phyloP scores from a whole-genome alignment of 257 asterid genomes.

The Lycium ferocissimum region DNA sequence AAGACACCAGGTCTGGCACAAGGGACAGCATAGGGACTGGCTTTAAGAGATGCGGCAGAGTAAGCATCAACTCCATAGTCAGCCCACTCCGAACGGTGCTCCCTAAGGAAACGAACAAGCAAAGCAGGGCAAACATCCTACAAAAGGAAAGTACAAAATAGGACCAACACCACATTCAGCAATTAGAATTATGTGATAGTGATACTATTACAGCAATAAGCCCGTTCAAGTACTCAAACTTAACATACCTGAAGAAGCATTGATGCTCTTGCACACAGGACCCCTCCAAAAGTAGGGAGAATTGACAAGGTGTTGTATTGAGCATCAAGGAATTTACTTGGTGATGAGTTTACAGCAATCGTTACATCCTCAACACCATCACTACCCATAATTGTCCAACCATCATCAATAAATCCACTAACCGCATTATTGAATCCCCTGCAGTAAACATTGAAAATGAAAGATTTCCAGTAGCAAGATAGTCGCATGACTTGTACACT shows the following conservation, averaged over 20 bases:
- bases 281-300: slow-evolving; percentile 89
- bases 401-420: slow-evolving; percentile 93
- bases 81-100: slow-evolving; percentile 95
- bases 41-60: slow-evolving; percentile 80
- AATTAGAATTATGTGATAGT: not conserved
- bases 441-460: slow-evolving; percentile 22
- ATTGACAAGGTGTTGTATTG: slow-evolving; percentile 65
- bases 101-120: slow-evolving; percentile 85
- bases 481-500: not conserved
- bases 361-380: slow-evolving; percentile 93
- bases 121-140: slow-evolving; percentile 87
- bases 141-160: slow-evolving; percentile 8
- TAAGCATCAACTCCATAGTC: slow-evolving; percentile 83
- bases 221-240: not conserved
- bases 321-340: slow-evolving; percentile 79
- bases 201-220: slow-evolving; percentile 9
- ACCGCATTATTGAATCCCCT: slow-evolving; percentile 98
- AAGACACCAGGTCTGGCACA: slow-evolving; percentile 71
- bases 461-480: not conserved
- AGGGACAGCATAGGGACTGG: slow-evolving; percentile 72
- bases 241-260: slow-evolving; percentile 90
- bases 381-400: slow-evolving; percentile 84
- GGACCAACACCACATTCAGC: not conserved
- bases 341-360: slow-evolving; percentile 76
- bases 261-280: slow-evolving; percentile 94